A percentile compares a stretch with the other conserved stretches of the same genome.
phyloP scores from a whole-genome alignment of 805 yeast genomes.

The Spathaspora arborariae region DNA sequence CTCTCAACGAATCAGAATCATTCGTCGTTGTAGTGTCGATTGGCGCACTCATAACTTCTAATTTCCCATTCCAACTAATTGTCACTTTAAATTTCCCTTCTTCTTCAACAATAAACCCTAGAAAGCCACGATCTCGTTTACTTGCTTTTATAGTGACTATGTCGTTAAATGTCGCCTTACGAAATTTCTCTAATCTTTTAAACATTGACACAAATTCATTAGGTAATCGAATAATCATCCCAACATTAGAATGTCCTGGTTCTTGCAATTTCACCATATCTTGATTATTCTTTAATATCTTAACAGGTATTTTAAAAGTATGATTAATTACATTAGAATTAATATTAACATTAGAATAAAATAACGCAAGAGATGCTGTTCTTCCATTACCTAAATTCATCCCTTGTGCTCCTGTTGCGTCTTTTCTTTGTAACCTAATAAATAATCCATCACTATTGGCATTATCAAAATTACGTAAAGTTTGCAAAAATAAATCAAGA shows the following conservation, averaged over 20 bases:
- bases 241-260: slow-evolving; percentile 57
- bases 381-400: slow-evolving; percentile 25
- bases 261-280: slow-evolving; percentile 50
- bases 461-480: slow-evolving; percentile 52
- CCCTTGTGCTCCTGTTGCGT: slow-evolving; percentile 14
- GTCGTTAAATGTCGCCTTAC: slow-evolving; percentile 39
- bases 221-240: slow-evolving; percentile 52
- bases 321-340: slow-evolving; percentile 51
- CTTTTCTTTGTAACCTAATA: slow-evolving; percentile 49
- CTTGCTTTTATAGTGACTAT: slow-evolving; percentile 48
- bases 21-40: slow-evolving; percentile 6
- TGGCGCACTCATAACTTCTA: slow-evolving; percentile 40
- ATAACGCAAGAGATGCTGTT: slow-evolving; percentile 52
- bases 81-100: slow-evolving; percentile 51
- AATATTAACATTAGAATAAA: slow-evolving; percentile 46
- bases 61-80: slow-evolving; percentile 54
- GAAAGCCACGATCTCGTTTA: slow-evolving; percentile 40
- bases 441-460: slow-evolving; percentile 49
- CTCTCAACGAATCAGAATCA: slow-evolving; percentile 6
- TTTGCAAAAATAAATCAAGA: slow-evolving; percentile 55
- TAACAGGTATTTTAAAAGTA: slow-evolving; percentile 68
- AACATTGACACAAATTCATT: slow-evolving; percentile 49
- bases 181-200: slow-evolving; percentile 64
- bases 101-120: slow-evolving; percentile 52
- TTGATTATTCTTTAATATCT: slow-evolving; percentile 52